Percentiles rank a stretch among this genome's conserved stretches.
Conservation (phyloP, 495 filamentous ascomycete species). For the Bombardia bombarda region DNA sequence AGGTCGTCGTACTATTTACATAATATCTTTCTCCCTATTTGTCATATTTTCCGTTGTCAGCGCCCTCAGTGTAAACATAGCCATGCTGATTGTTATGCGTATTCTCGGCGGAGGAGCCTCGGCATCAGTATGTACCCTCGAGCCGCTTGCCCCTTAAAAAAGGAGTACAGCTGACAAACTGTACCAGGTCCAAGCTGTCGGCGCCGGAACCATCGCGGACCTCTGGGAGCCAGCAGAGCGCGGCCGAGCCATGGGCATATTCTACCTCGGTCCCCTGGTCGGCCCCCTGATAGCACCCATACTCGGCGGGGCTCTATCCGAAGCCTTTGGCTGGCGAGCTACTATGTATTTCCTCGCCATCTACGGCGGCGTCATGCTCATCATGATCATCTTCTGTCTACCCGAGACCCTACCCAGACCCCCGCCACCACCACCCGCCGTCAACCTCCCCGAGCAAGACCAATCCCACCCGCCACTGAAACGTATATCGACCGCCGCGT, state of each 20-base stretch:
- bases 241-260: constrained; percentile 84
- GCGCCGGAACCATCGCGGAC: constrained; percentile 88
- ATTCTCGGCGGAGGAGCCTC: constrained; percentile 75
- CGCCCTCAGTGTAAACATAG: constrained; percentile 66
- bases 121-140: constrained; percentile 50
- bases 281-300: constrained; percentile 83
- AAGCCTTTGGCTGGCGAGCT: constrained; percentile 70
- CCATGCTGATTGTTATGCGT: constrained; percentile 82
- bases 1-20: constrained; percentile 78
- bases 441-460: neutral
- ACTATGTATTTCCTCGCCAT: constrained; percentile 82
- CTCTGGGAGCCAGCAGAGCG: constrained; percentile 78
- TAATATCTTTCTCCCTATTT: constrained; percentile 77
- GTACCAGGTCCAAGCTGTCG: constrained; percentile 18
- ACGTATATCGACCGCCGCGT: constrained; percentile 57
- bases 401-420: constrained; percentile 56
- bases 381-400: constrained; percentile 57
- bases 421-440: constrained; percentile 2
- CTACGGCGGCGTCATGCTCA: constrained; percentile 60
- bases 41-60: constrained; percentile 68
- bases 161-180: neutral
- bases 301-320: constrained; percentile 68
- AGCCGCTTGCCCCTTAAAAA: neutral
- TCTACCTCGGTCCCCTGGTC: constrained; percentile 82
- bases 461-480: constrained; percentile 26